Conservation (phyloP, 768 basidiomycete species). For the Collybiopsis confluens region DNA sequence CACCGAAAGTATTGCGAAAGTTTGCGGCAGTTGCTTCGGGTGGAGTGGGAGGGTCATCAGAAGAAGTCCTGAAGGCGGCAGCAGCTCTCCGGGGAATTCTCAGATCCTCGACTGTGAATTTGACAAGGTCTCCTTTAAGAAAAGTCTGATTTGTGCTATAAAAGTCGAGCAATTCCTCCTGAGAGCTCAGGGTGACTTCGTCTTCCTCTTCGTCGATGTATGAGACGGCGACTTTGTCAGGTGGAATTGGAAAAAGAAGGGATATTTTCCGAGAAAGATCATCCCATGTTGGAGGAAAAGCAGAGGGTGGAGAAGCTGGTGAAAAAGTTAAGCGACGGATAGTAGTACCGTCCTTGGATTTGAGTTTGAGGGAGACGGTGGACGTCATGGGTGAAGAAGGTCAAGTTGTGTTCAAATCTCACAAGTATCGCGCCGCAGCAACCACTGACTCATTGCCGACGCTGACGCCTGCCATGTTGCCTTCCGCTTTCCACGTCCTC, state of each 20-base stretch:
- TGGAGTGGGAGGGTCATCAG: constrained; percentile 23
- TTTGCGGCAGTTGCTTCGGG: constrained; percentile 22
- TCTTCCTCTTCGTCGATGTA: constrained; percentile 74
- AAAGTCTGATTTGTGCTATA: constrained; percentile 33
- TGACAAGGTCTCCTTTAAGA: constrained; percentile 35
- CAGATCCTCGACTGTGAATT: constrained; percentile 64
- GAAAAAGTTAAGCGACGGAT: constrained; percentile 51
- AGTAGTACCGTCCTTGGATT: constrained; percentile 49
- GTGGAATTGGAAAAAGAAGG: constrained; percentile 50
- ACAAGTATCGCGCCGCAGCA: background rate
- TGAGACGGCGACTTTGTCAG: constrained; percentile 57
- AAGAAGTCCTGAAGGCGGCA: constrained; percentile 19
- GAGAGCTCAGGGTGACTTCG: constrained; percentile 70
- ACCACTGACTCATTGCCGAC: background rate
- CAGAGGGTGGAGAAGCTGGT: too few species aligned
- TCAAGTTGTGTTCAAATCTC: too few species aligned
- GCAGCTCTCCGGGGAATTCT: constrained; percentile 28
- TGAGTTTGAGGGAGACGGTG: constrained; percentile 72
- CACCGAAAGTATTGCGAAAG: constrained; percentile 58
- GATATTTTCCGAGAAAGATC: constrained; percentile 54
- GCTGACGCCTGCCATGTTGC: background rate
- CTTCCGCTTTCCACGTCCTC: constrained; percentile 6
- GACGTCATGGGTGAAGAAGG: constrained; percentile 33
- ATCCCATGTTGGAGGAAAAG: constrained; percentile 48
- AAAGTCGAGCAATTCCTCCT: constrained; percentile 75